phyloP scores from a whole-genome alignment of 805 yeast species.

The Jamesozyma lodderae region DNA sequence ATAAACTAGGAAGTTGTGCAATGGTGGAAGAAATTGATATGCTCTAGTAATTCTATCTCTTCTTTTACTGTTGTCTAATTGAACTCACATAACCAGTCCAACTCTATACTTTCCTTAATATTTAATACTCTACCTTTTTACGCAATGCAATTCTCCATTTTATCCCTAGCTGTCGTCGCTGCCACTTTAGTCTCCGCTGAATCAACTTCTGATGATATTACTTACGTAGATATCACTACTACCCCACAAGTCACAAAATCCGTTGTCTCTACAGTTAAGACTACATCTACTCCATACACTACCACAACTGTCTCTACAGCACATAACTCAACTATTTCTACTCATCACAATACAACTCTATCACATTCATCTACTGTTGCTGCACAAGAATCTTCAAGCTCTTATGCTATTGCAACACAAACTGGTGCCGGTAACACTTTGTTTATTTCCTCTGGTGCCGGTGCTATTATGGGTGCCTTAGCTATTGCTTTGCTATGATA shows the following conservation, averaged over 20 bases:
- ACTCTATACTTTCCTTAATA: background rate
- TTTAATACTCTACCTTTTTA: background rate
- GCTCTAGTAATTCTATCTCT: no score
- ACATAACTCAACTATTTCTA: background rate
- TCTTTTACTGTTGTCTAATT: no score
- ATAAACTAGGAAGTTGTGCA: no score
- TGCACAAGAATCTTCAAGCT: background rate
- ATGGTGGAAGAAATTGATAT: no score
- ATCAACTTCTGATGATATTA: constrained; percentile 25
- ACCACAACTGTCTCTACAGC: constrained; percentile 5
- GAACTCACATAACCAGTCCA: constrained; percentile 1
- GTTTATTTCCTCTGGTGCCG: constrained; percentile 10
- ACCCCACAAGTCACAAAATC: constrained; percentile 43
- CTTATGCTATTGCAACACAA: constrained; percentile 5
- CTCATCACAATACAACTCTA: constrained; percentile 1
- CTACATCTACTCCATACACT: constrained; percentile 29
- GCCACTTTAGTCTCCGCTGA: constrained; percentile 19
- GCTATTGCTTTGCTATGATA: constrained; percentile 7
- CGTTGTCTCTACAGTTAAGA: constrained; percentile 35
- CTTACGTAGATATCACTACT: constrained; percentile 41
- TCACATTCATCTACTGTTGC: constrained; percentile 3
- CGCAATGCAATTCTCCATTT: constrained; percentile 11
- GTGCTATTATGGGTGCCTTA: constrained; percentile 8
- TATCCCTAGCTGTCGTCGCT: constrained; percentile 4
- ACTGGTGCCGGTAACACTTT: constrained; percentile 5